Percentiles rank a stretch among this genome's conserved stretches.
Conservation (phyloP, 164 flowering plant genomes). For the Cinnamomum micranthum region DNA sequence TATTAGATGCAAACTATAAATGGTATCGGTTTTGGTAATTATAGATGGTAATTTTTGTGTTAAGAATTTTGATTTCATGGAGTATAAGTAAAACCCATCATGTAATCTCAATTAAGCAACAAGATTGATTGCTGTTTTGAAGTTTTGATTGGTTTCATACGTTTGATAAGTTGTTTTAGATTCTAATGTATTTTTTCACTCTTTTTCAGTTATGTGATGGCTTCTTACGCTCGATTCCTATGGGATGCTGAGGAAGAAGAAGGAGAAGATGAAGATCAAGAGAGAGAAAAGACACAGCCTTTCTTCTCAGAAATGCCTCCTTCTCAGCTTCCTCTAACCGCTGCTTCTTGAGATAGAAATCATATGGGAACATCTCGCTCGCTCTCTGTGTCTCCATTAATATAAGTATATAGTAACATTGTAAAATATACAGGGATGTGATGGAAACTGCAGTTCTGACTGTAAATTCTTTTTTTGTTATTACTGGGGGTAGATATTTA, state of each 20-base stretch:
- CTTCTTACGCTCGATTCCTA: slow-evolving; percentile 45
- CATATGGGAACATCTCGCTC: neutral
- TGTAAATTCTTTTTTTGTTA: neutral
- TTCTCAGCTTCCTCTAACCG: slow-evolving; percentile 1
- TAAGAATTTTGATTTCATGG: neutral
- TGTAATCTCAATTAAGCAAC: neutral
- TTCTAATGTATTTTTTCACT: neutral
- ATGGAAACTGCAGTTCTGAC: neutral
- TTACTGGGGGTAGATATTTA: neutral
- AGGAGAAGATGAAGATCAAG: slow-evolving; percentile 27
- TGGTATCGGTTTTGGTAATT: neutral
- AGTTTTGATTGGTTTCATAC: no score
- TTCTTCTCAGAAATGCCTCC: neutral
- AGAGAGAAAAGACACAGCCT: slow-evolving; percentile 7
- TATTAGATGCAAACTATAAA: neutral
- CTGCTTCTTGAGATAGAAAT: slow-evolving; percentile 1
- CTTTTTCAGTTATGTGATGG: slow-evolving; percentile 41
- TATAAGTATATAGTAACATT: neutral
- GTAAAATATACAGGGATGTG: neutral
- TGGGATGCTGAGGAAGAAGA: slow-evolving; percentile 43
- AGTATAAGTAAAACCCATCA: neutral
- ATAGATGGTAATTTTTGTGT: neutral
- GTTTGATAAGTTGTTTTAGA: neutral
- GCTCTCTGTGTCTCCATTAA: neutral
- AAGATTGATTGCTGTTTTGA: no score